A percentile compares a stretch with the other conserved stretches of the same genome.
These are phyloP conservation scores for Butyriboletus loyo DNA, from an alignment of 768 basidiomycete species.

Conservation along the genomic window DNA sequence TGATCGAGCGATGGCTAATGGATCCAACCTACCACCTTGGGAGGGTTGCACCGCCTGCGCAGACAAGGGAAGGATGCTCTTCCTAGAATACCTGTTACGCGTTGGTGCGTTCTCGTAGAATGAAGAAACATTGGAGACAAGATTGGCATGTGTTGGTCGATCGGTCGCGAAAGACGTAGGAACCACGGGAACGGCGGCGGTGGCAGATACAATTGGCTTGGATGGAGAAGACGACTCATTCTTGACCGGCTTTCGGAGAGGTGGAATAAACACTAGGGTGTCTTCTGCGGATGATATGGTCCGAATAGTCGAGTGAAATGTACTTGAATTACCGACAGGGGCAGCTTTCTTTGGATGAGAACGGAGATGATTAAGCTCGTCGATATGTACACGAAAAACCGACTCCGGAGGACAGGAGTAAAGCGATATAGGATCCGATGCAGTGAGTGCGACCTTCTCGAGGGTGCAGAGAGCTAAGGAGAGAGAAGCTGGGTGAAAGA, in stretches of 20 bases:
- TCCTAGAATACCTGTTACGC: not conserved
- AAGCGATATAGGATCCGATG: conserved; percentile 18
- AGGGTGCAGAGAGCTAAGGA: conserved; percentile 33
- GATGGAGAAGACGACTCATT: not conserved
- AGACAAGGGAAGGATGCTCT: conserved; percentile 15
- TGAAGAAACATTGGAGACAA: conserved; percentile 10
- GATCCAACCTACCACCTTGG: conserved; percentile 13
- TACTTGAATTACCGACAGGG: not conserved
- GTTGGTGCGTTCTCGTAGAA: conserved; percentile 17
- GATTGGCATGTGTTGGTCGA: not conserved
- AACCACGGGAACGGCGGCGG: not conserved
- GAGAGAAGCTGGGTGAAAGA: conserved; percentile 46
- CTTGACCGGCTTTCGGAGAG: conserved; percentile 7
- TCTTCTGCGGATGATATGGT: conserved; percentile 9
- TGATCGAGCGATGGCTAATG: conserved; percentile 25
- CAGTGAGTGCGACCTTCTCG: conserved; percentile 18
- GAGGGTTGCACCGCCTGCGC: conserved; percentile 18
- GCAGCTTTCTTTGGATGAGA: not conserved
- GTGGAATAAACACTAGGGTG: conserved; percentile 19
- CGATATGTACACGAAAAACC: conserved; percentile 28
- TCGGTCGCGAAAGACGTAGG: not conserved
- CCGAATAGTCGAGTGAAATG: not conserved
- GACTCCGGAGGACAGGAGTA: conserved; percentile 27
- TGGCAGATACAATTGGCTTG: not conserved
- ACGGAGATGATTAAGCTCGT: conserved; percentile 8